phyloP scores from a whole-genome alignment of 768 basidiomycete genomes.

The Leucocoprinus birnbaumii region DNA sequence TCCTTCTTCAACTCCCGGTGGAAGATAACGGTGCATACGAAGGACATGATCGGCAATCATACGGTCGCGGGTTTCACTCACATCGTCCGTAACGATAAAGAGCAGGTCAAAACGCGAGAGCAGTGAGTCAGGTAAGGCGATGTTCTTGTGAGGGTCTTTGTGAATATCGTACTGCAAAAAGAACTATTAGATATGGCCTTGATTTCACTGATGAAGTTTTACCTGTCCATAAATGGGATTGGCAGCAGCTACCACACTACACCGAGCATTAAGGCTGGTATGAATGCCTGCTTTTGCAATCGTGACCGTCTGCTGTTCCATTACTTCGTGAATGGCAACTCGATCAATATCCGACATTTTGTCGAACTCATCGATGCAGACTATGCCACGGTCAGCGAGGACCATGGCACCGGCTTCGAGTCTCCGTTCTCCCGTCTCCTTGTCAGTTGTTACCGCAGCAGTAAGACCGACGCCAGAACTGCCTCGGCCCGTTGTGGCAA shows the following conservation, averaged over 20 bases:
- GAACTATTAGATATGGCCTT: conserved; percentile 13
- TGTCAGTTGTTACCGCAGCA: conserved; percentile 97
- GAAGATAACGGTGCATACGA: conserved; percentile 94
- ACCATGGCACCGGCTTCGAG: conserved; percentile 99
- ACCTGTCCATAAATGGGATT: conserved; percentile 99
- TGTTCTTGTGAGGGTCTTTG: conserved; percentile 99
- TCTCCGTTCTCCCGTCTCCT: conserved; percentile 94
- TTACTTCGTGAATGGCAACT: conserved; percentile 99
- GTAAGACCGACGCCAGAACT: conserved; percentile 99
- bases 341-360: conserved; percentile 99
- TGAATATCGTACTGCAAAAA: conserved; percentile 89
- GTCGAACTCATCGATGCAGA: conserved; percentile 99
- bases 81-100: conserved; percentile 98
- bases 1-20: conserved; percentile 96
- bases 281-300: conserved; percentile 99
- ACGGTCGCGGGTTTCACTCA: conserved; percentile 91
- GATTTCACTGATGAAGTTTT: conserved; percentile 18
- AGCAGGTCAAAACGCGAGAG: conserved; percentile 98
- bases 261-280: conserved; percentile 95
- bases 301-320: conserved; percentile 99
- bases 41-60: conserved; percentile 97
- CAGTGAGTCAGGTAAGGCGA: conserved; percentile 95
- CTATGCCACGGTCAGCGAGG: conserved; percentile 96
- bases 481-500: conserved; percentile 97
- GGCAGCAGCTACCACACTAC: conserved; percentile 96